phyloP scores from a whole-genome alignment of 2,329 filamentous ascomycete species.

The Aspergillus sp. region DNA sequence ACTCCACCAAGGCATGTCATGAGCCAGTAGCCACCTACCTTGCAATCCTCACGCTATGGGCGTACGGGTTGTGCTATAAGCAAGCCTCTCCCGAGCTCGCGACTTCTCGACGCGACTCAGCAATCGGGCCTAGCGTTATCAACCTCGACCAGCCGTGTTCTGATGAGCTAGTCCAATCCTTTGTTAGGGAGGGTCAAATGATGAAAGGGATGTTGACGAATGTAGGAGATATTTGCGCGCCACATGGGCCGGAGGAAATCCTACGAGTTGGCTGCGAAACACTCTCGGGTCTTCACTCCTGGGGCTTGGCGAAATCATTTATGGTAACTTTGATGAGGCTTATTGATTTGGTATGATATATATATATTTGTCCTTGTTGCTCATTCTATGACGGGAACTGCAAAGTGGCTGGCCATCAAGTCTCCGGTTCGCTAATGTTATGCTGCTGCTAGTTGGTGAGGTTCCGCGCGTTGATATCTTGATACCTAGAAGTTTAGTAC shows the following conservation, averaged over 20 bases:
- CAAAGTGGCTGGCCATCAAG: background rate
- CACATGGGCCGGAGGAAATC: constrained; percentile 38
- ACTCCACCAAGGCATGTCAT: constrained; percentile 49
- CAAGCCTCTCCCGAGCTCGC: constrained; percentile 32
- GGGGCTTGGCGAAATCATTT: constrained; percentile 37
- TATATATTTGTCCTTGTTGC: background rate
- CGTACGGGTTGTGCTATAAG: constrained; percentile 41
- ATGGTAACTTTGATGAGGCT: constrained; percentile 33
- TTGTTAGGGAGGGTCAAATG: constrained; percentile 50
- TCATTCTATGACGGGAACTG: background rate
- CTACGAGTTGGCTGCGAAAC: constrained; percentile 41
- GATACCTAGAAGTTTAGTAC: background rate
- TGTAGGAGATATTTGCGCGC: constrained; percentile 51
- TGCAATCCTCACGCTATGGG: constrained; percentile 50
- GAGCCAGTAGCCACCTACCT: constrained; percentile 49
- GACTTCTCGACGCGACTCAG: constrained; percentile 13
- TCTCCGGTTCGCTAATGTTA: background rate
- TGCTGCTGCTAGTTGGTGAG: background rate
- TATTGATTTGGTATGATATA: constrained; percentile 24
- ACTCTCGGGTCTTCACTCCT: constrained; percentile 33
- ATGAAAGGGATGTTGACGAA: constrained; percentile 55
- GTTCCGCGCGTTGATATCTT: background rate
- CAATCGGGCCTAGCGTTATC: constrained; percentile 45
- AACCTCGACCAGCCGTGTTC: constrained; percentile 57
- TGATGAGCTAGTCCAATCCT: constrained; percentile 59